Evolutionary conservation across 2,329 filamentous ascomycete species (phyloP), one percentile per base, ranked within the genome.

Genomic region (Chalara sp.): DNA sequence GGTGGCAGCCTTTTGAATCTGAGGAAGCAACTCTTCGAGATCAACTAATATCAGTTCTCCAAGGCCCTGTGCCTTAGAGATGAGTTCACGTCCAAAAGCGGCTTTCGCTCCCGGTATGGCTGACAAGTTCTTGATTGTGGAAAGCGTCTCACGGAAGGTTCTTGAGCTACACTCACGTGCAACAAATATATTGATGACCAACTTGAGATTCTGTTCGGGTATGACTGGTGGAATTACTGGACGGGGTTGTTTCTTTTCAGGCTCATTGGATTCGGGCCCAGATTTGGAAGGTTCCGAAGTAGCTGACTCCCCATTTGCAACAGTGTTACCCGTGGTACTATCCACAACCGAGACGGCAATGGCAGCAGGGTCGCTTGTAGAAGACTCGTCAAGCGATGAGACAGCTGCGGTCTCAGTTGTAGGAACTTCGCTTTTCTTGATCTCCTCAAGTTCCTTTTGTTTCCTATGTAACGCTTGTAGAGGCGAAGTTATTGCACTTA

Each of bases 61-160:
- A 31, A 99, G 74, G 46, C 82, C 75, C 61, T 92, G 87, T 46
- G 93, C 91, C 68, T 96, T 92, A 46, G 81, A 79, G 52, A 96
- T 88, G 47, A 99, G 78, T 69, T 99, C 92, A 59, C 87, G 84
- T n/a, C 93, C 93, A 66, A 99, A 97, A 8, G 89, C 78, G 48
- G 87, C 81, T 69, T 95, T 93, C 13, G 92, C 90, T 10, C 87
- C 89, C 12, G 92, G 90, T 54, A 99, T 93, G 39, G 88, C 85
- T 5, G 91, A 97, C 42, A 99, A 78, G 63, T 97, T 96, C 72
- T 96, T 97, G 74, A 99, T 96, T n/a, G 95, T 95, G 12, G 92
- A 93, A 49, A 99, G 80, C 1, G 93, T 97, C 68, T 97, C 95
- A 65, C 93, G 88, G 77, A 99, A 99, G 0, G 93, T 97, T 75